A percentile compares a stretch with the other conserved stretches of the same genome.
phyloP scores from a whole-genome alignment of 768 basidiomycete genomes.

The Asterophora parasitica region DNA sequence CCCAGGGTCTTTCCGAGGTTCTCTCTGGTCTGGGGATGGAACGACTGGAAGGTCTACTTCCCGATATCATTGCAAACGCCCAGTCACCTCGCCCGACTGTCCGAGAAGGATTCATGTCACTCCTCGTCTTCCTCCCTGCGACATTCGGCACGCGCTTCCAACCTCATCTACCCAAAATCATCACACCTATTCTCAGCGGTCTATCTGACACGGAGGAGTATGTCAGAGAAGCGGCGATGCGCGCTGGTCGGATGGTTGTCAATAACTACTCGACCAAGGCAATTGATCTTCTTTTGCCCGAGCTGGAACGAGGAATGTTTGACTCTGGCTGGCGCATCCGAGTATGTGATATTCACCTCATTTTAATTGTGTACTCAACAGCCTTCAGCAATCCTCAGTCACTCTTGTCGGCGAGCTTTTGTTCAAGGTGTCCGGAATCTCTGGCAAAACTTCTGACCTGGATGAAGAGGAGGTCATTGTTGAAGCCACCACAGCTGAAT shows the following conservation, averaged over 20 bases:
- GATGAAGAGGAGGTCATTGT: conserved; percentile 70
- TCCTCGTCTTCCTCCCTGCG: conserved; percentile 90
- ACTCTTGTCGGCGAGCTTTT: conserved; percentile 92
- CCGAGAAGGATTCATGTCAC: conserved; percentile 97
- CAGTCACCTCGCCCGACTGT: conserved; percentile 87
- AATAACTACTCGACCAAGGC: conserved; percentile 90
- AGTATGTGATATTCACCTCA: conserved; percentile 38
- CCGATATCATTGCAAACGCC: conserved; percentile 90
- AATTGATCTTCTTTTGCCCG: conserved; percentile 89
- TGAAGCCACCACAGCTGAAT: conserved; percentile 65
- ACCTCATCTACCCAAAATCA: conserved; percentile 92
- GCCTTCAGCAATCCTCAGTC: conserved; percentile 82
- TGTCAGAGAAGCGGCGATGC: conserved; percentile 96
- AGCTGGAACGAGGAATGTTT: conserved; percentile 93
- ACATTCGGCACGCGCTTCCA: conserved; percentile 97
- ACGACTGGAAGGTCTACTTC: conserved; percentile 86
- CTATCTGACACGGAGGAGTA: conserved; percentile 92
- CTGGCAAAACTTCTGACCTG: conserved; percentile 73
- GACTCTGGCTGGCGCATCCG: conserved; percentile 93
- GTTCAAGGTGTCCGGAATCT: conserved; percentile 96
- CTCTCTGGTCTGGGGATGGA: conserved; percentile 97
- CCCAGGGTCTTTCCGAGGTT: conserved; percentile 94
- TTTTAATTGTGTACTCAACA: background rate
- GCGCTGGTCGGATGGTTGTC: conserved; percentile 97
- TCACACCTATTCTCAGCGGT: conserved; percentile 87